Percentiles rank a stretch among this genome's conserved stretches.
phyloP scores from a whole-genome alignment of 2,329 filamentous ascomycete genomes.

The Colletotrichum melonis region DNA sequence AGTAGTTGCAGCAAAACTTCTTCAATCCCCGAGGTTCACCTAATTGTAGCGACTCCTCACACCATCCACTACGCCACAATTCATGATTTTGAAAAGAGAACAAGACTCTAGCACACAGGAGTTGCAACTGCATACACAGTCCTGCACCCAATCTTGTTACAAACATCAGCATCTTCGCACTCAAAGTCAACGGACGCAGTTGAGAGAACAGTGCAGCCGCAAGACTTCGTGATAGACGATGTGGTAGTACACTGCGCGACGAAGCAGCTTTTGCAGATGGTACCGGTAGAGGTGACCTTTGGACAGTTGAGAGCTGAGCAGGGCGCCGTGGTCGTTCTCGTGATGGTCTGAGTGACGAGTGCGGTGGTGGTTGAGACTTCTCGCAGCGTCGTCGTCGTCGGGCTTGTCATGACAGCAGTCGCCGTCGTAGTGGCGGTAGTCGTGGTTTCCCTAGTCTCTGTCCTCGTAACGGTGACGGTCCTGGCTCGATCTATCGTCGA shows the following conservation, averaged over 20 bases:
- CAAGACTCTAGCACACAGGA: background rate
- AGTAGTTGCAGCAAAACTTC: background rate
- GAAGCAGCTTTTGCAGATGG: constrained; percentile 47
- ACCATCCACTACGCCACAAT: background rate
- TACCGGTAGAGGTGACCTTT: constrained; percentile 45
- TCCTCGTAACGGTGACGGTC: constrained; percentile 6
- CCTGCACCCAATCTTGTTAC: constrained; percentile 29
- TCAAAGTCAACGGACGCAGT: constrained; percentile 44
- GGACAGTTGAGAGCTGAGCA: constrained; percentile 41
- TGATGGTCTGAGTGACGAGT: constrained; percentile 1
- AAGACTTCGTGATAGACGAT: constrained; percentile 44
- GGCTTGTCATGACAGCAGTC: background rate
- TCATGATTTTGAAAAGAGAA: background rate
- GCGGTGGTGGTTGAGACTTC: constrained; percentile 8
- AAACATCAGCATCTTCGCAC: constrained; percentile 39
- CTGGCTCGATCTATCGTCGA: constrained; percentile 16
- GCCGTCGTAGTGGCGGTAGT: background rate
- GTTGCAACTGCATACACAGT: constrained; percentile 29
- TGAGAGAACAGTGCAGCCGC: constrained; percentile 45
- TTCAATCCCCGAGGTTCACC: background rate
- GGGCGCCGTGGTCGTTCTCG: constrained; percentile 10
- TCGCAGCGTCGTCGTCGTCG: constrained; percentile 8
- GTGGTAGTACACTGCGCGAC: constrained; percentile 44
- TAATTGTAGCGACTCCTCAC: background rate
- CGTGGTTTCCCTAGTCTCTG: background rate